Evolutionary conservation across 2,329 filamentous ascomycete species (phyloP).

Genomic region (Aspergillus sp.): DNA sequence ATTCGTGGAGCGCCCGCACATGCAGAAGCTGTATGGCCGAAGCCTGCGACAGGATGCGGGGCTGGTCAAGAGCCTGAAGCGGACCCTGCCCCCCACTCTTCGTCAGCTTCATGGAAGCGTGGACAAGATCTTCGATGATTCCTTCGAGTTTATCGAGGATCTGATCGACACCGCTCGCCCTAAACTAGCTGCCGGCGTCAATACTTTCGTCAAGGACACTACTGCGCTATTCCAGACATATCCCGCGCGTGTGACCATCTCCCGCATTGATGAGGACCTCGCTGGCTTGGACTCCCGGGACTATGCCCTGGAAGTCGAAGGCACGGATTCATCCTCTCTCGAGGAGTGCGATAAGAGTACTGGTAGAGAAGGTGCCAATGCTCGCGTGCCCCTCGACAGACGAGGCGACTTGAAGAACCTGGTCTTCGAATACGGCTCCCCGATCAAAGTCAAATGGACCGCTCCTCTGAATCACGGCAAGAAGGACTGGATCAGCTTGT

Average conservation of each 20-base stretch:
- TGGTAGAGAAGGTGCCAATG: slow-evolving; percentile 72
- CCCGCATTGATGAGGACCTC: slow-evolving; percentile 74
- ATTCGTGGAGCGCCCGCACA: slow-evolving; percentile 91
- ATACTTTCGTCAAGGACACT: slow-evolving; percentile 83
- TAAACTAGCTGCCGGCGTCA: slow-evolving; percentile 82
- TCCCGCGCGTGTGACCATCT: slow-evolving; percentile 81
- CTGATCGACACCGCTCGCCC: slow-evolving; percentile 82
- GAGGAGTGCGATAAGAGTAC: slow-evolving; percentile 62
- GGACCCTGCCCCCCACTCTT: slow-evolving; percentile 79
- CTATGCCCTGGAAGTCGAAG: slow-evolving; percentile 76
- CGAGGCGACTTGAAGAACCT: slow-evolving; percentile 69
- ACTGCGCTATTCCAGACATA: slow-evolving; percentile 86
- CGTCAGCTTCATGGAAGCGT: slow-evolving; percentile 82
- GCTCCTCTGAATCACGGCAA: slow-evolving; percentile 85
- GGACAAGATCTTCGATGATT: slow-evolving; percentile 82
- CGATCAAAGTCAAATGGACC: slow-evolving; percentile 86
- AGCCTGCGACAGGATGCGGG: slow-evolving; percentile 84
- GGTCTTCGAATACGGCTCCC: slow-evolving; percentile 83
- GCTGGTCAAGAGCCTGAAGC: slow-evolving; percentile 85
- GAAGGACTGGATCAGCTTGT: slow-evolving; percentile 93
- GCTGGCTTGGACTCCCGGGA: slow-evolving; percentile 76
- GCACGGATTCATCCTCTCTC: slow-evolving; percentile 57
- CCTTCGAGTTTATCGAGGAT: slow-evolving; percentile 86
- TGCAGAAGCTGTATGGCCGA: slow-evolving; percentile 94
- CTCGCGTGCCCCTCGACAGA: slow-evolving; percentile 64